These are phyloP conservation scores for Sphaceloma murrayae DNA, from an alignment of 2,329 filamentous ascomycete species.

Conservation along the genomic window DNA sequence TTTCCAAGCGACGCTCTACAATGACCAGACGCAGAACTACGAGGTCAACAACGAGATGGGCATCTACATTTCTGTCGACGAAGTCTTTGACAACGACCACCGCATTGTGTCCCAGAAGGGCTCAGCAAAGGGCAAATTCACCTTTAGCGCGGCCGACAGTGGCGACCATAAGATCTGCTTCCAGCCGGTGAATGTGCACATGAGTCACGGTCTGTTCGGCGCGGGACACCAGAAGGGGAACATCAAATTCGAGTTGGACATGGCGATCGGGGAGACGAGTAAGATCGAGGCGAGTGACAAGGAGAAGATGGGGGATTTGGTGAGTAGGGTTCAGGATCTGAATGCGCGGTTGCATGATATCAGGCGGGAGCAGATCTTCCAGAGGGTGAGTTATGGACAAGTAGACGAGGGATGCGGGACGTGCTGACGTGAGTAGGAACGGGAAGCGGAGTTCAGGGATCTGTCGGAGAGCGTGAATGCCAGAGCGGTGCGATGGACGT, in stretches of 20 bases:
- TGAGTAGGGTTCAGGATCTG: slow-evolving; percentile 77
- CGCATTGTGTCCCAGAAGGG: slow-evolving; percentile 85
- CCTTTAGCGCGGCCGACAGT: slow-evolving; percentile 88
- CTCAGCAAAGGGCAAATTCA: slow-evolving; percentile 69
- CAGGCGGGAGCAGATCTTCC: slow-evolving; percentile 88
- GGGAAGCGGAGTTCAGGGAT: slow-evolving; percentile 95
- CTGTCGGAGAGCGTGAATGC: slow-evolving; percentile 90
- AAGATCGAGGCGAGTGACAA: slow-evolving; percentile 92
- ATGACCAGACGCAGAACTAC: slow-evolving; percentile 60
- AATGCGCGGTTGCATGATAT: slow-evolving; percentile 83
- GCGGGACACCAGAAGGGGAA: slow-evolving; percentile 57
- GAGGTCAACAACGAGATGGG: slow-evolving; percentile 58
- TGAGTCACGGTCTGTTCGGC: slow-evolving; percentile 62
- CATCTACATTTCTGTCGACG: slow-evolving; percentile 90
- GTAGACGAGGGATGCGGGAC: no score
- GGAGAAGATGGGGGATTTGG: slow-evolving; percentile 81
- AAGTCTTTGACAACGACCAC: slow-evolving; percentile 96
- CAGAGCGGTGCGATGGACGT: slow-evolving; percentile 85
- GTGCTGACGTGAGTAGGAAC: slow-evolving; percentile 53
- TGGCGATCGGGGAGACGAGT: slow-evolving; percentile 90
- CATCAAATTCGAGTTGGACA: slow-evolving; percentile 75
- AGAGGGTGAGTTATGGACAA: slow-evolving; percentile 69
- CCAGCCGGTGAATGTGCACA: slow-evolving; percentile 65
- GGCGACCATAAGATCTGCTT: slow-evolving; percentile 96
- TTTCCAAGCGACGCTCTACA: slow-evolving; percentile 78